Conservation (phyloP, 306 rosid genomes). For the Pueraria montana region DNA sequence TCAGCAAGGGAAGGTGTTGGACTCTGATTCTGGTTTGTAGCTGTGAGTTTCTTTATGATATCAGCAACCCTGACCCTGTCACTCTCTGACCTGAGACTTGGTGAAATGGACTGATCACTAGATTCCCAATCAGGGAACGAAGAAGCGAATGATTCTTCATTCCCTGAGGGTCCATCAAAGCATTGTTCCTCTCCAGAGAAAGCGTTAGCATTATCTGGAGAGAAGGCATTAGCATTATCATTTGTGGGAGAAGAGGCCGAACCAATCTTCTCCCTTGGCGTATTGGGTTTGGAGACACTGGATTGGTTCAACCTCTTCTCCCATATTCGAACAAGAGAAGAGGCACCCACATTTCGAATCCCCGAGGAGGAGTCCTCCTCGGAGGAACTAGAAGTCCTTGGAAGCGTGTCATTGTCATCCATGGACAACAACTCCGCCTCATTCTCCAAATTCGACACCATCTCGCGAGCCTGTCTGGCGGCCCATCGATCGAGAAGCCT, state of each 20-base stretch:
- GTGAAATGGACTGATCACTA: conserved; percentile 49
- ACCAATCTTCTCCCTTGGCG: neutral
- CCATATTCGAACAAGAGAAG: conserved; percentile 93
- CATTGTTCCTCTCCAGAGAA: conserved; percentile 42
- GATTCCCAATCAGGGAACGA: conserved; percentile 61
- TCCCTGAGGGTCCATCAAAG: conserved; percentile 24
- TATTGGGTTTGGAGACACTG: conserved; percentile 33
- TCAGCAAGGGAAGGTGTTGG: conserved; percentile 23
- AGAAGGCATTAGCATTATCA: conserved; percentile 12
- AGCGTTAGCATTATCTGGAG: neutral
- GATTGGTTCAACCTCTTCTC: conserved; percentile 77
- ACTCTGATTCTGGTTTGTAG: conserved; percentile 52
- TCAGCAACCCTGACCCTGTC: conserved; percentile 72
- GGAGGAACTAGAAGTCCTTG: conserved; percentile 47
- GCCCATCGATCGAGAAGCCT: conserved; percentile 56
- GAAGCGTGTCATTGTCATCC: neutral
- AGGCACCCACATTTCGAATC: conserved; percentile 65
- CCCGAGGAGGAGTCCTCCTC: conserved; percentile 41
- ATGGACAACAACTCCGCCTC: conserved; percentile 51
- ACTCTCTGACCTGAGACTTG: conserved; percentile 50
- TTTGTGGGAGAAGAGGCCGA: neutral
- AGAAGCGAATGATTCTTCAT: conserved; percentile 42
- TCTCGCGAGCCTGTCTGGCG: conserved; percentile 46
- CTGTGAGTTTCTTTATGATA: conserved; percentile 69
- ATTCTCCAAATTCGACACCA: conserved; percentile 53